Percentiles rank a stretch among this genome's conserved stretches.
Conservation (phyloP, 768 basidiomycete genomes). For the Leccinum obscurum region DNA sequence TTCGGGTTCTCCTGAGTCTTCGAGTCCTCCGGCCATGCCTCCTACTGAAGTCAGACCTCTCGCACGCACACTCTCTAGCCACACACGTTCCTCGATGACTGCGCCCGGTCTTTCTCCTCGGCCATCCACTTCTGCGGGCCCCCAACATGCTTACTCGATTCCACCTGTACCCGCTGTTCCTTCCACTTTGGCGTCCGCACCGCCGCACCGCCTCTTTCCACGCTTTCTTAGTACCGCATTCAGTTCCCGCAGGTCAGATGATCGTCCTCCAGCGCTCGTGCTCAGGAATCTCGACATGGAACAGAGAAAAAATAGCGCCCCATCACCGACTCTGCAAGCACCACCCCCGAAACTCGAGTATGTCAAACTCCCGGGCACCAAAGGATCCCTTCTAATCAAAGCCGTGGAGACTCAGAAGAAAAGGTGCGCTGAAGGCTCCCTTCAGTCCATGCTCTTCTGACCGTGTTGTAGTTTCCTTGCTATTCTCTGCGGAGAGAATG, state of each 20-base stretch:
- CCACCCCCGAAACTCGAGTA: constrained; percentile 88
- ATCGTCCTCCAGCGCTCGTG: constrained; percentile 40
- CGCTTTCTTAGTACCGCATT: constrained; percentile 70
- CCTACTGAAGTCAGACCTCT: constrained; percentile 22
- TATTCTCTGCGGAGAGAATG: constrained; percentile 88
- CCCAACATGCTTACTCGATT: constrained; percentile 18
- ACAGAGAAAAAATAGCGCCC: constrained; percentile 33
- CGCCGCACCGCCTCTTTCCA: constrained; percentile 67
- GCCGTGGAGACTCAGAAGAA: constrained; percentile 89
- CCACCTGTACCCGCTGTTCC: constrained; percentile 29
- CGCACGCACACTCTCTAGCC: constrained; percentile 29
- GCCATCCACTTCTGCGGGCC: constrained; percentile 38
- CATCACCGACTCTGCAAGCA: constrained; percentile 44
- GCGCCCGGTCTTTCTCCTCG: constrained; percentile 20
- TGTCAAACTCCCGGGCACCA: constrained; percentile 90
- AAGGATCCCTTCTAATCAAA: constrained; percentile 79
- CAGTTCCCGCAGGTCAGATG: constrained; percentile 57
- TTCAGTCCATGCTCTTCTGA: constrained; percentile 1
- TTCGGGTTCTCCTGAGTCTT: constrained; percentile 19
- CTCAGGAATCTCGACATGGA: constrained; percentile 44
- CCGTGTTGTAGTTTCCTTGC: constrained; percentile 70
- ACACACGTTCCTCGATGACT: constrained; percentile 15
- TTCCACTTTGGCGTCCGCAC: constrained; percentile 32
- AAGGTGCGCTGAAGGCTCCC: constrained; percentile 49
- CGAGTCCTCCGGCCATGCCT: constrained; percentile 20